Percentiles rank a stretch among this genome's conserved stretches.
These are phyloP conservation scores for Penicillium taxi DNA, from an alignment of 495 filamentous ascomycete genomes.

Conservation along the genomic window DNA sequence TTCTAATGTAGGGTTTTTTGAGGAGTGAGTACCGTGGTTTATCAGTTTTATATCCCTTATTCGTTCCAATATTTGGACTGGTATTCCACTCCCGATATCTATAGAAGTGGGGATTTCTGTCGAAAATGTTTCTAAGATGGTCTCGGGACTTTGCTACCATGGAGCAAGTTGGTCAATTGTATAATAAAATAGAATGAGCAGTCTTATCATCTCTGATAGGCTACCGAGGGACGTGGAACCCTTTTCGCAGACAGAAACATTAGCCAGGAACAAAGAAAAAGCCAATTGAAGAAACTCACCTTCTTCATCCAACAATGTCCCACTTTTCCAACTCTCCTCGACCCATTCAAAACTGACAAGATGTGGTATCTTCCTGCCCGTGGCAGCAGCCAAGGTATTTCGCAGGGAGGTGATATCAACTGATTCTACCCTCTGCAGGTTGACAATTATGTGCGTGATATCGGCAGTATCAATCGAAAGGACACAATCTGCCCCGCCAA, in stretches of 20 bases:
- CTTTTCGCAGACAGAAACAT: not conserved
- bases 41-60: too few species aligned
- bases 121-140: too few species aligned
- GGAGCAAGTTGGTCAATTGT: too few species aligned
- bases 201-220: too few species aligned
- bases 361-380: conserved; percentile 51
- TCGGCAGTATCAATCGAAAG: conserved; percentile 11
- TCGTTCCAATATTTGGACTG: too few species aligned
- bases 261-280: not conserved
- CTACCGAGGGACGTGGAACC: conserved; percentile 2
- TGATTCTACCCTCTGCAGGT: conserved; percentile 11
- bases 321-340: conserved; percentile 67
- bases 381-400: conserved; percentile 14
- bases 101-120: too few species aligned
- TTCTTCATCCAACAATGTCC: conserved; percentile 79
- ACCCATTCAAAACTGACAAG: conserved; percentile 69
- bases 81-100: too few species aligned
- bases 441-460: conserved; percentile 32
- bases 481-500: conserved; percentile 50
- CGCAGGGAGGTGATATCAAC: conserved; percentile 23
- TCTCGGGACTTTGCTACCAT: too few species aligned
- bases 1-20: too few species aligned
- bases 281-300: conserved; percentile 15
- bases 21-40: too few species aligned
- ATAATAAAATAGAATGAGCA: too few species aligned